Evolutionary conservation across 1,284 basidiomycete genomes (phyloP), one percentile per base, ranked within the genome.

Genomic region (Tilletia indica): DNA sequence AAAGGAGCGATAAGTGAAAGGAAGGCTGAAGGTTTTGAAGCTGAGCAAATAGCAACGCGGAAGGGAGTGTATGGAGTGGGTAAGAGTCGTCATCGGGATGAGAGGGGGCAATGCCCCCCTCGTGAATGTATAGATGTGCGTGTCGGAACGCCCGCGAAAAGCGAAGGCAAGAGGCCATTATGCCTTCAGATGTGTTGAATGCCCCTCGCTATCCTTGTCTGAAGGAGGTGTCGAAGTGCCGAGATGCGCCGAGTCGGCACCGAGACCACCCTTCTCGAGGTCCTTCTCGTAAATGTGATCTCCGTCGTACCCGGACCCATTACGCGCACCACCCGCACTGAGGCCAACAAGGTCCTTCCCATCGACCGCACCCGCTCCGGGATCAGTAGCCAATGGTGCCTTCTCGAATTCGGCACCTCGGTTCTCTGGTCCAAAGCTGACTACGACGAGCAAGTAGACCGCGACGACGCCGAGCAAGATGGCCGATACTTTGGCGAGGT

Each of bases 401-500:
- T 91, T 88, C 86, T 95, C 93, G 79, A 95, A 95, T 84, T 91
- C 91, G 5, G 89, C 88, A 11, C 91, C 90, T 80, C 92, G 92
- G 49, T 75, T 76, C 71, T 83, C 80, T 45, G 75, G 70, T 11
- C 80, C 82, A 58, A 81, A 74, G 51, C 70, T 68, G 45, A 80
- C 75, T n/a, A 84, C 76, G 51, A 81, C 68, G 34, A 82, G 49
- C n/a, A 83, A 72, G 70, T 84, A 86, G 3, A 72, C 85, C 16
- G 83, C 81, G 61, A 88, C 87, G 9, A 85, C 83, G 38, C 87
- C 94, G 72, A 97, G 91, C 48, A 96, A 87, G 82, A 97, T 94
- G 64, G 91, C 94, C 85, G 93, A 91, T 19, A 95, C 90, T 6
- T 87, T 90, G 2, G 92, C 94, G 82, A 95, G 97, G 82, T 96